Evolutionary conservation across 192 early-diverging fungal genomes (phyloP).

Genomic region (Diversispora eburnea): DNA sequence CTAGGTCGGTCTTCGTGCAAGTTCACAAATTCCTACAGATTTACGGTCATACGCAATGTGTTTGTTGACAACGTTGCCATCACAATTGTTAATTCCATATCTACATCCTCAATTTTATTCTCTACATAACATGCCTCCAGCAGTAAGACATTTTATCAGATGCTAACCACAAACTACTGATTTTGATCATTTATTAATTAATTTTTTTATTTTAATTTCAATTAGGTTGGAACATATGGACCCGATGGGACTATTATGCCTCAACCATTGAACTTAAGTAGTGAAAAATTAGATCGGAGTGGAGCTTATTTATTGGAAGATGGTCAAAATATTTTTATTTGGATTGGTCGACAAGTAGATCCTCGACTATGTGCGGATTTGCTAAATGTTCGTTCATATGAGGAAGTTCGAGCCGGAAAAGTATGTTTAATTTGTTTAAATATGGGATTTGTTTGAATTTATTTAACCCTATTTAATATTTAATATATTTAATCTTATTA

Average conservation of each 20-base stretch:
- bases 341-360: conserved; percentile 77
- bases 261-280: conserved; percentile 70
- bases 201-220: not conserved
- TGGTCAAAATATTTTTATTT: conserved; percentile 80
- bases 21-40: conserved; percentile 71
- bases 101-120: conserved; percentile 80
- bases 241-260: conserved; percentile 71
- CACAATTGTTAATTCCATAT: conserved; percentile 69
- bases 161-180: not conserved
- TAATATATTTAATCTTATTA: not conserved
- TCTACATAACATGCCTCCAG: conserved; percentile 71
- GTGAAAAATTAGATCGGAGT: conserved; percentile 79
- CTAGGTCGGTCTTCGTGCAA: conserved; percentile 56
- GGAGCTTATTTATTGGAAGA: conserved; percentile 87
- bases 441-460: not conserved
- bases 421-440: conserved; percentile 38
- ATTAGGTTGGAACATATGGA: conserved; percentile 49
- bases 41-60: conserved; percentile 79
- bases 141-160: conserved; percentile 39
- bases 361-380: conserved; percentile 73
- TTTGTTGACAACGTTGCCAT: conserved; percentile 74
- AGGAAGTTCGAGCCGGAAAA: conserved; percentile 74
- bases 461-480: too few species aligned
- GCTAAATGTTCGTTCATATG: conserved; percentile 74
- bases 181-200: not conserved